Evolutionary conservation across 768 basidiomycete genomes (phyloP), one percentile per base, ranked within the genome.

Genomic region (Boletus speciosus): DNA sequence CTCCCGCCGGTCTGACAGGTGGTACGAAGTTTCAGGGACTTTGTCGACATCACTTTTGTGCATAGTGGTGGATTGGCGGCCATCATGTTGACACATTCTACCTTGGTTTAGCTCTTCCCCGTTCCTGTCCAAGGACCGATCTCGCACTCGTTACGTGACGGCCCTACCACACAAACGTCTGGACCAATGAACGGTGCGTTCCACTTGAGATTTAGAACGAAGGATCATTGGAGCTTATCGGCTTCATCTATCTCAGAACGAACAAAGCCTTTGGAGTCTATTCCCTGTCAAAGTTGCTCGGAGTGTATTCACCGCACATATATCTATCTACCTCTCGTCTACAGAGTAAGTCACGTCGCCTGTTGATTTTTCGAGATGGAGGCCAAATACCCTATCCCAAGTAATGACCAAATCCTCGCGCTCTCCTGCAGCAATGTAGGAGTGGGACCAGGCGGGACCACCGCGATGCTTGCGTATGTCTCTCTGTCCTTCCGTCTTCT

Each of bases 401-500:
- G 62, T 52, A 71, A 59, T 46, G 69, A 83, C 71, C 78, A 78
- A 51, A 76, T 83, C 57, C 67, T 86, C 40, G 78, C 83, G 7
- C 67, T 90, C 40, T 81, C 86, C 15, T 88, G 83, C 58, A 74
- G 76, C 47, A 83, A 82, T 58, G 85, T 90, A n/a, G 90, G 90
- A 12, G 85, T 88, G 36, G 88, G 88, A 29, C 84, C 86, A 16
- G 88, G 89, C 4, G 90, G 90, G 7, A 85, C 85, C 15, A 92
- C 90, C 2, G 81, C 84, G 37, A 87, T 92, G 84, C 75, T 92
- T 35, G 90, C 88, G 90, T 90, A 73, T 58, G 85, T 78, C 40
- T 49, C 49, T 32, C 51, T 25, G 36, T 47, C 39, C 27, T 56
- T 51, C 51, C 36, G 40, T 45, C 47, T 49, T 43, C 41, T 31